Evolutionary conservation across 257 asterid species (phyloP).

Genomic region (Forsythia viridissima): DNA sequence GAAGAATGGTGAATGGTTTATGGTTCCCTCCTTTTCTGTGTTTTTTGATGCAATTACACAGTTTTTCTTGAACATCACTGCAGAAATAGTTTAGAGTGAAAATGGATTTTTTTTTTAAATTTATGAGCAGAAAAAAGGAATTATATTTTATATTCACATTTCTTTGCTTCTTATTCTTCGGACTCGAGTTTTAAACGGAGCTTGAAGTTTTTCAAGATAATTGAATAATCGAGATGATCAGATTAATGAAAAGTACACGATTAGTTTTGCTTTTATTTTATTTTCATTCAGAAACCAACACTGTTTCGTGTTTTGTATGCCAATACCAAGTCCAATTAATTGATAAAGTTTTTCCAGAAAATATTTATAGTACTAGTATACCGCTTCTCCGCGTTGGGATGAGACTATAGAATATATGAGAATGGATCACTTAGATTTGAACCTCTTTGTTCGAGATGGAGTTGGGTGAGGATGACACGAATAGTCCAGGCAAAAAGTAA

Average conservation of each 20-base stretch:
- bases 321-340: neutral
- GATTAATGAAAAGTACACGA: neutral
- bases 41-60: neutral
- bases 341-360: neutral
- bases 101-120: neutral
- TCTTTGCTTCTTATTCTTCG: neutral
- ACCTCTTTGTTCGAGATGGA: no score
- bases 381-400: no score
- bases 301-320: neutral
- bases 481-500: no score
- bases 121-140: neutral
- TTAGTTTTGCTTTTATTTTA: neutral
- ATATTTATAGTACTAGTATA: no score
- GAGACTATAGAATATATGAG: no score
- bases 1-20: constrained; percentile 96
- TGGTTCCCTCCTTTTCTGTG: constrained; percentile 41
- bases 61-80: neutral
- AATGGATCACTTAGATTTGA: no score
- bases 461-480: no score
- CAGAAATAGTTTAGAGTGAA: neutral
- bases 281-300: neutral
- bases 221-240: neutral
- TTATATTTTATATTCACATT: neutral
- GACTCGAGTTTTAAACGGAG: neutral
- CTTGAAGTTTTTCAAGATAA: neutral